phyloP scores from a whole-genome alignment of 2,329 filamentous ascomycete species.

The Diaporthe longicolla region DNA sequence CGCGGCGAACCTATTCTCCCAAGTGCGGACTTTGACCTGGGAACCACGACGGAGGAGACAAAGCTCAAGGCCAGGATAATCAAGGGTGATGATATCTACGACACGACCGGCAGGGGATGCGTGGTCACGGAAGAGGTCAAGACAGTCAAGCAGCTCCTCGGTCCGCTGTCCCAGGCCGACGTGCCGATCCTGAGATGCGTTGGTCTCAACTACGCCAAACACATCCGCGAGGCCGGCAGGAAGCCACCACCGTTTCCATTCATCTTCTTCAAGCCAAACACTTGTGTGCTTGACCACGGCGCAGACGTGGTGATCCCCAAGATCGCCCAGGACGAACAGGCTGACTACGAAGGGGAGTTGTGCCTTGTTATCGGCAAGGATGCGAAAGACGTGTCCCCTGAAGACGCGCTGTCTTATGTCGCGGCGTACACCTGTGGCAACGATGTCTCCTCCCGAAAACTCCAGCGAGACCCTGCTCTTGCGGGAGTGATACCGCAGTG shows the following conservation, averaged over 20 bases:
- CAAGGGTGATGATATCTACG: conserved; percentile 63
- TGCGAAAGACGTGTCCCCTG: conserved; percentile 55
- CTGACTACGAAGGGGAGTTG: conserved; percentile 65
- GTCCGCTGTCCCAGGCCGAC: conserved; percentile 63
- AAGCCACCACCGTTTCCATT: conserved; percentile 63
- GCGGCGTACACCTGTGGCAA: conserved; percentile 69
- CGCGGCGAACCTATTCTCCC: conserved; percentile 67
- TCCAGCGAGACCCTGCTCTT: conserved; percentile 63
- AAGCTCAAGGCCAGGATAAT: conserved; percentile 67
- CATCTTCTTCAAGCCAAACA: conserved; percentile 66
- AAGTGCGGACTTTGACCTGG: conserved; percentile 61
- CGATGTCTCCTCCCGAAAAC: conserved; percentile 67
- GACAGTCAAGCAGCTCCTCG: conserved; percentile 66
- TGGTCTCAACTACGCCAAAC: conserved; percentile 72
- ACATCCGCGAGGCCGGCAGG: conserved; percentile 67
- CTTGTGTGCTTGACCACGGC: conserved; percentile 54
- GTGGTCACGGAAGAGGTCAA: conserved; percentile 67
- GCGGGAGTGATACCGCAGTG: conserved; percentile 69
- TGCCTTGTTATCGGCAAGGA: conserved; percentile 64
- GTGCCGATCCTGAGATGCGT: conserved; percentile 71
- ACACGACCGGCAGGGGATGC: conserved; percentile 52
- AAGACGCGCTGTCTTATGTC: conserved; percentile 63
- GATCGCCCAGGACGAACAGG: conserved; percentile 62
- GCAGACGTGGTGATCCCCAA: conserved; percentile 60
- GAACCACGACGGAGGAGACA: conserved; percentile 61